Evolutionary conservation across 257 asterid species (phyloP).

Genomic region (Forsythia viridissima): DNA sequence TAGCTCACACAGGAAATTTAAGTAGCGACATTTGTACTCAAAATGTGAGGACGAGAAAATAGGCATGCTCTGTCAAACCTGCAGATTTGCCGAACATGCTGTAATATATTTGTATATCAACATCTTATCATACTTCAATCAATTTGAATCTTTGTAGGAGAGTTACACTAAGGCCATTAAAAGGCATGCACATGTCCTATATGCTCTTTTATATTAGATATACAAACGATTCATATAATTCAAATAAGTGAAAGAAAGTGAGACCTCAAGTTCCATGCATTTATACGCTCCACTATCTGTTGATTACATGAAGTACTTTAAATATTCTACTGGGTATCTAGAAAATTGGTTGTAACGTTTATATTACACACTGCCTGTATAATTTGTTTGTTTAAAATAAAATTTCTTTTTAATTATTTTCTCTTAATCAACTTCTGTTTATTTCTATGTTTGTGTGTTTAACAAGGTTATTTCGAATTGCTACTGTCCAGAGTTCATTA

Average conservation of each 20-base stretch:
- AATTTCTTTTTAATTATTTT: not conserved
- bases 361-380: not conserved
- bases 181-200: not conserved
- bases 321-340: not conserved
- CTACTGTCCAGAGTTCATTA: not conserved
- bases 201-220: not conserved
- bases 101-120: not conserved
- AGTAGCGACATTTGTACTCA: not conserved
- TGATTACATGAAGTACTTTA: not conserved
- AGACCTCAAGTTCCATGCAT: not conserved
- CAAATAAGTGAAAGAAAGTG: not conserved
- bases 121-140: not conserved
- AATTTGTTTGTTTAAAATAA: not conserved
- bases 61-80: not conserved
- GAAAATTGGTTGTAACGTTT: not conserved
- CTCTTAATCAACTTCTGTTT: not conserved
- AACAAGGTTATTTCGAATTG: not conserved
- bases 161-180: not conserved
- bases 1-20: not conserved
- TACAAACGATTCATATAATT: not conserved
- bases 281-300: not conserved
- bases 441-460: not conserved
- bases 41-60: not conserved
- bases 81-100: constrained; percentile 4
- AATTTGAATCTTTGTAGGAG: not conserved